Percentiles rank a stretch among this genome's conserved stretches.
Conservation (phyloP, 805 yeast species). For the Pichia phayaonensis region DNA sequence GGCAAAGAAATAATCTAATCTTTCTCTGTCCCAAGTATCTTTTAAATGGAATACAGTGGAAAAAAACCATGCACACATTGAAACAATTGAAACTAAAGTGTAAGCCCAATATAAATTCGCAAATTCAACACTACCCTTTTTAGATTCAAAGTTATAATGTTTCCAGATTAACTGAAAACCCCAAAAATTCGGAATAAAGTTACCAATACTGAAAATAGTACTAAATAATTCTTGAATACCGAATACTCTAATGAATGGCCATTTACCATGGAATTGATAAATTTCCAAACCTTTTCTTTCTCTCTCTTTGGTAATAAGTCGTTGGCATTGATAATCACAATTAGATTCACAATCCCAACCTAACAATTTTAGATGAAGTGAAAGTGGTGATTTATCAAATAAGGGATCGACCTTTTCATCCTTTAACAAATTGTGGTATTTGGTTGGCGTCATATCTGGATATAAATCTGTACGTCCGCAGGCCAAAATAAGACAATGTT, state of each 20-base stretch:
- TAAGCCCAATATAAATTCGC: constrained; percentile 31
- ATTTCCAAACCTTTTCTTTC: constrained; percentile 41
- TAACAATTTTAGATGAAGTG: constrained; percentile 36
- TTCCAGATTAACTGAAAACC: constrained; percentile 32
- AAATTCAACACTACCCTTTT: constrained; percentile 18
- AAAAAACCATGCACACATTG: constrained; percentile 84
- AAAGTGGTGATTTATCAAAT: constrained; percentile 35
- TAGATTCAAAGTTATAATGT: constrained; percentile 16
- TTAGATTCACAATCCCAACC: constrained; percentile 72
- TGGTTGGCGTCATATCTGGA: constrained; percentile 19
- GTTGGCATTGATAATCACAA: constrained; percentile 93
- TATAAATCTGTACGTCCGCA: constrained; percentile 21
- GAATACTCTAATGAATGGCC: constrained; percentile 81
- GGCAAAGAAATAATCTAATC: constrained; percentile 86
- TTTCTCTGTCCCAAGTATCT: constrained; percentile 73
- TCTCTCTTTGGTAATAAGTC: constrained; percentile 56
- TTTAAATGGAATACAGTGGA: constrained; percentile 84
- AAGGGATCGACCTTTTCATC: constrained; percentile 30
- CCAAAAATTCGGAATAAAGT: constrained; percentile 56
- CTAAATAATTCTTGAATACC: constrained; percentile 85
- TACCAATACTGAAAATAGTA: constrained; percentile 66
- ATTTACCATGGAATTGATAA: constrained; percentile 91
- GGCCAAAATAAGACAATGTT: constrained; percentile 38
- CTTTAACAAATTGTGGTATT: constrained; percentile 20
- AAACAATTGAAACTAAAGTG: constrained; percentile 46